Conservation (phyloP, 148 eudicot genomes). For the Rheum nobile region DNA sequence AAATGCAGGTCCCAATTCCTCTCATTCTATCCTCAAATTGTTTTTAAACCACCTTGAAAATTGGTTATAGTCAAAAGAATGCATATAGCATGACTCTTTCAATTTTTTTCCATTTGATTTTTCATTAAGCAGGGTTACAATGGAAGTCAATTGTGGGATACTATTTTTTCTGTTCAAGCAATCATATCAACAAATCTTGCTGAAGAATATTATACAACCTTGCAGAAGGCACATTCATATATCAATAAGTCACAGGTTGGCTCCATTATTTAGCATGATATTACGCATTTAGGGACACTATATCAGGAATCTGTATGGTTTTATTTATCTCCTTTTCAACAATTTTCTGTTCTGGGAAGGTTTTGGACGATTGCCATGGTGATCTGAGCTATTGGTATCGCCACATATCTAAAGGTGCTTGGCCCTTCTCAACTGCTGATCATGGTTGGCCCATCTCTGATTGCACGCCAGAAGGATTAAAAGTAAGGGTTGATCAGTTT, state of each 20-base stretch:
- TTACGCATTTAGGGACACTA: background rate
- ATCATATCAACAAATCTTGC: conserved; percentile 58
- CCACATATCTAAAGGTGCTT: conserved; percentile 98
- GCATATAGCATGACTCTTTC: background rate
- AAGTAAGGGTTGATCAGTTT: conserved; percentile 34
- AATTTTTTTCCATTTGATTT: background rate
- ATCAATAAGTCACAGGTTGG: conserved; percentile 75
- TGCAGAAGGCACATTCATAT: conserved; percentile 61
- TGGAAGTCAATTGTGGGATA: conserved; percentile 96
- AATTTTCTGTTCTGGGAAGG: conserved; percentile 34
- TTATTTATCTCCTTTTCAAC: conserved; percentile 6
- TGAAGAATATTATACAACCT: conserved; percentile 59
- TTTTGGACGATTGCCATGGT: conserved; percentile 74
- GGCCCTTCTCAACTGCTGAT: conserved; percentile 97
- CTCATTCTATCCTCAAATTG: background rate
- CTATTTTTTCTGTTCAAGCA: conserved; percentile 87
- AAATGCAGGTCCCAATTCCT: conserved; percentile 70
- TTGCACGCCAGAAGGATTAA: conserved; percentile 91
- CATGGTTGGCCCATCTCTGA: conserved; percentile 99
- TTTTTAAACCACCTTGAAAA: background rate
- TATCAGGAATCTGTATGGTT: background rate
- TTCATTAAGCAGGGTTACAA: conserved; percentile 70
- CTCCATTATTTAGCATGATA: background rate
- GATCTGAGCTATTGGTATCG: conserved; percentile 76
- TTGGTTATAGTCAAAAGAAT: background rate